Conservation (phyloP, 1,284 basidiomycete genomes). For the Spongiforma sp. region DNA sequence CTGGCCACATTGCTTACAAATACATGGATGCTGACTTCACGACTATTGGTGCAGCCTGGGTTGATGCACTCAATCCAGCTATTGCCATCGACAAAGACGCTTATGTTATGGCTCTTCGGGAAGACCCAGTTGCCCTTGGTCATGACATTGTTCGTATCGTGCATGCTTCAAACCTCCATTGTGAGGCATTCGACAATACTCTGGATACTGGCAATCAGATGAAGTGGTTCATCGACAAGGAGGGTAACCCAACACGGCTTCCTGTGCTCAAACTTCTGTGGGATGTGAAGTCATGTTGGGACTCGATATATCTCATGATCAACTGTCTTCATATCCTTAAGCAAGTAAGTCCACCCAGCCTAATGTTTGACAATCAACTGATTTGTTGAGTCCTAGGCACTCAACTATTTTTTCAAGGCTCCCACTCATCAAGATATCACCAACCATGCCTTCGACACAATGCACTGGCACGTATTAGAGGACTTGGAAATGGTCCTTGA, state of each 20-base stretch:
- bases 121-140: background rate
- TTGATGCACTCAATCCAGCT: background rate
- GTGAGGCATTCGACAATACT: background rate
- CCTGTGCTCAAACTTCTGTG: background rate
- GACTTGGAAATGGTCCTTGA: background rate
- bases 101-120: background rate
- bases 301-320: background rate
- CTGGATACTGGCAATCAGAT: background rate
- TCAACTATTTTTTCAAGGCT: background rate
- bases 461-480: background rate
- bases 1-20: background rate
- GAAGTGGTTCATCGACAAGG: background rate
- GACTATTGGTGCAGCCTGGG: background rate
- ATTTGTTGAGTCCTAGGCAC: background rate
- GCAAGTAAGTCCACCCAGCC: background rate
- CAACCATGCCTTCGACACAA: background rate
- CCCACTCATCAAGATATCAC: background rate
- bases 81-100: background rate
- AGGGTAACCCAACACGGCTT: background rate
- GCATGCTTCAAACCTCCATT: background rate
- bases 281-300: background rate
- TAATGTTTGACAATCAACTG: background rate
- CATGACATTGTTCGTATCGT: background rate
- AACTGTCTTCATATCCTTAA: background rate
- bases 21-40: background rate